phyloP scores from a whole-genome alignment of 78 protist species.

The Trichosphaerium sp. region DNA sequence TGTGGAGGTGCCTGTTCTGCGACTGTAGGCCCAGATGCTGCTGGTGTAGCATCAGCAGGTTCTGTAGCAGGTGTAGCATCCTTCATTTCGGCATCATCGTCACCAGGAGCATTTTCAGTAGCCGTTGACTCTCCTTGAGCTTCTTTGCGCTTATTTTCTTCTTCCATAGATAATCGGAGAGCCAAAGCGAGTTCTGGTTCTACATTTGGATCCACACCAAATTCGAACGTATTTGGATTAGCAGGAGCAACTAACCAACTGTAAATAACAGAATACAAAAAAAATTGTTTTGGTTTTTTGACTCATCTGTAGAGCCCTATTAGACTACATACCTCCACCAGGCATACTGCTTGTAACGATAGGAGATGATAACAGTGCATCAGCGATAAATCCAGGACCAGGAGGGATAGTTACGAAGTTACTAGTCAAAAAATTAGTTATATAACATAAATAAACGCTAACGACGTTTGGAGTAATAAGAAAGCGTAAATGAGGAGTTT shows the following conservation, averaged over 20 bases:
- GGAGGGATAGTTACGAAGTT: constrained; percentile 77
- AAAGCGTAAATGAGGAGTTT: no score
- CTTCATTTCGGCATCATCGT: neutral
- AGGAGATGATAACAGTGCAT: constrained; percentile 54
- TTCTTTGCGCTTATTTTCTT: constrained; percentile 72
- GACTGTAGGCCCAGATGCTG: neutral
- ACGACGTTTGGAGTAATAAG: neutral
- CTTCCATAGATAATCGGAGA: constrained; percentile 78
- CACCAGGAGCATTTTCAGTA: constrained; percentile 23
- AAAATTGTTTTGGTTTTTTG: neutral
- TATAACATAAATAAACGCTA: neutral
- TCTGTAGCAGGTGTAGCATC: neutral
- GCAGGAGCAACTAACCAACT: constrained; percentile 36
- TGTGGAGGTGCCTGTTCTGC: neutral
- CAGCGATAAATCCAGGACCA: constrained; percentile 72
- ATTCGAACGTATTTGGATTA: constrained; percentile 23
- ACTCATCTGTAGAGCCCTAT: neutral
- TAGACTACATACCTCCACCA: neutral
- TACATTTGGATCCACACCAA: constrained; percentile 45
- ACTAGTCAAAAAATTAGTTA: no score
- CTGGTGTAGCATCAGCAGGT: constrained; percentile 1
- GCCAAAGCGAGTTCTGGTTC: constrained; percentile 84
- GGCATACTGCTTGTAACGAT: constrained; percentile 26
- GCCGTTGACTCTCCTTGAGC: constrained; percentile 38
- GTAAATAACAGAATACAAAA: constrained; percentile 3